Evolutionary conservation across 257 asterid species (phyloP).

Genomic region (Fraxinus cuspidata): DNA sequence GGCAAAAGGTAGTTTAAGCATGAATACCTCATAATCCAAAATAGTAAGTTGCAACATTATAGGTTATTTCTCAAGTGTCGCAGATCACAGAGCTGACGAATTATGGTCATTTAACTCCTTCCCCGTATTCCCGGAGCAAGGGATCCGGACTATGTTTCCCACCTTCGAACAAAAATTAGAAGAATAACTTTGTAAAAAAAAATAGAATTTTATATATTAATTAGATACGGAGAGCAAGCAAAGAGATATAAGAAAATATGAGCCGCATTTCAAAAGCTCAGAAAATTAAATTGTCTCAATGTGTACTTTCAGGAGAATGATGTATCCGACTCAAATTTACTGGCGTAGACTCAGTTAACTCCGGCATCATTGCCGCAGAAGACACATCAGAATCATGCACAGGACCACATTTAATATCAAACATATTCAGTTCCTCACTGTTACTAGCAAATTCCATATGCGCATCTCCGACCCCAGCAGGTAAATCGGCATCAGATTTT

Average conservation of each 20-base stretch:
- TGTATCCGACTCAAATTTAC: slow-evolving; percentile 97
- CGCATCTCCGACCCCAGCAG: slow-evolving; percentile 29
- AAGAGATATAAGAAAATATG: slow-evolving; percentile 37
- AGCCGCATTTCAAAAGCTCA: slow-evolving; percentile 55
- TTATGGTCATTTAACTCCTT: neutral
- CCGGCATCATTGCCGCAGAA: slow-evolving; percentile 70
- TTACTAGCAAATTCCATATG: slow-evolving; percentile 20
- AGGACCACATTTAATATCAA: slow-evolving; percentile 55
- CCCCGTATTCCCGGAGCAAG: neutral
- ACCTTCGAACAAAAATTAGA: slow-evolving; percentile 29
- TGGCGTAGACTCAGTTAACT: slow-evolving; percentile 65
- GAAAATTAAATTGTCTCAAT: slow-evolving; percentile 81
- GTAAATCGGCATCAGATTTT: slow-evolving; percentile 30
- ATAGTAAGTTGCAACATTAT: neutral
- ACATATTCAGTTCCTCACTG: slow-evolving; percentile 37
- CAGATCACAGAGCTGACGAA: neutral
- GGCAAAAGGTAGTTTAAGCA: neutral
- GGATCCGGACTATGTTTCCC: slow-evolving; percentile 6
- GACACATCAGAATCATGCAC: slow-evolving; percentile 57
- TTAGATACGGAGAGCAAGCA: slow-evolving; percentile 42
- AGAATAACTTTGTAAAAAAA: slow-evolving; percentile 2
- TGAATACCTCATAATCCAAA: neutral
- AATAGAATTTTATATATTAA: slow-evolving; percentile 56
- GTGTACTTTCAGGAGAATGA: slow-evolving; percentile 99
- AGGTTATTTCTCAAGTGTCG: neutral